Evolutionary conservation across 2,329 filamentous ascomycete genomes (phyloP).

Genomic region (Fusarium domesticum): DNA sequence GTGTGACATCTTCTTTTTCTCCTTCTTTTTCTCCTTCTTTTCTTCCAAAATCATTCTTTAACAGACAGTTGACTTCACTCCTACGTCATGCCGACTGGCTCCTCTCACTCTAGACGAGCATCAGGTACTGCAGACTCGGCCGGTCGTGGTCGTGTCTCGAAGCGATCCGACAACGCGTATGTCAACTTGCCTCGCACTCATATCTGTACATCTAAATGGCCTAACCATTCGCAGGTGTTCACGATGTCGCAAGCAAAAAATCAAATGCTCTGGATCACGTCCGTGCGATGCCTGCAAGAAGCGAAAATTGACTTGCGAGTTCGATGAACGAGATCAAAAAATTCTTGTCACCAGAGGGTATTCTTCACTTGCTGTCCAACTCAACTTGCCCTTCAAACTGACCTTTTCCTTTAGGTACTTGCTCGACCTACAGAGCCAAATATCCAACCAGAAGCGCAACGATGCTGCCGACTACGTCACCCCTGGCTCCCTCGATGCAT

Average conservation of each 20-base stretch:
- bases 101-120: slow-evolving; percentile 17
- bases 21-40: not conserved
- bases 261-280: slow-evolving; percentile 34
- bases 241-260: slow-evolving; percentile 35
- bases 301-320: slow-evolving; percentile 33
- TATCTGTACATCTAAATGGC: slow-evolving; percentile 2
- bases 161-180: slow-evolving; percentile 28
- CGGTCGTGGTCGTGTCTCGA: slow-evolving; percentile 21
- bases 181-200: slow-evolving; percentile 2
- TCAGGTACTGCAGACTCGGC: slow-evolving; percentile 13
- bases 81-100: slow-evolving; percentile 17
- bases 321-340: slow-evolving; percentile 45
- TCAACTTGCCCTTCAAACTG: slow-evolving; percentile 10
- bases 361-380: slow-evolving; percentile 1
- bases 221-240: slow-evolving; percentile 17
- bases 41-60: not conserved
- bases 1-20: not conserved
- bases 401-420: slow-evolving; percentile 30
- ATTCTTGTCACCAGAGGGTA: slow-evolving; percentile 48
- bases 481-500: slow-evolving; percentile 21
- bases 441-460: slow-evolving; percentile 9
- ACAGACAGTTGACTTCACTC: not conserved
- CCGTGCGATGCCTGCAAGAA: slow-evolving; percentile 35
- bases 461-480: slow-evolving; percentile 21
- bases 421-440: slow-evolving; percentile 35